Conservation (phyloP, 2,329 filamentous ascomycete genomes). For the Herpotrichia juniperi region DNA sequence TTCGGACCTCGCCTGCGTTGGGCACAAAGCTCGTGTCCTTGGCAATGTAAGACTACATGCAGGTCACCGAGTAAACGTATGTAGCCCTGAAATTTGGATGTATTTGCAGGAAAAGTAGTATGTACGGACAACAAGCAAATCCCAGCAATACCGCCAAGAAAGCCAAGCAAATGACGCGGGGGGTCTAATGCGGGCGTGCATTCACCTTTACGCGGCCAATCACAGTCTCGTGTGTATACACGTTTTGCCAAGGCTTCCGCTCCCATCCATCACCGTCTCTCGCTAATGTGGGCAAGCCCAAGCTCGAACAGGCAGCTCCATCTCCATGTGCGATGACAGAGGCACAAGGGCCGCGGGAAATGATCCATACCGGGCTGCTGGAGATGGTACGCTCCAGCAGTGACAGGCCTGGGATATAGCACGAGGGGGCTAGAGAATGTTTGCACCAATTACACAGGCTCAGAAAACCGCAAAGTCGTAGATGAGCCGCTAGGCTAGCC, state of each 20-base stretch:
- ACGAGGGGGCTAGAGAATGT: neutral
- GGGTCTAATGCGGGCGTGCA: neutral
- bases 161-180: neutral
- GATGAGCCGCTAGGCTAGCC: neutral
- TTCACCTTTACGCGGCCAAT: neutral
- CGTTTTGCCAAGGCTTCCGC: neutral
- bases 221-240: neutral
- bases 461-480: neutral
- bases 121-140: too few relatives aligned
- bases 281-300: neutral
- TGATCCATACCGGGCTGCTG: neutral
- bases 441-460: neutral
- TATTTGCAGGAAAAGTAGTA: too few relatives aligned
- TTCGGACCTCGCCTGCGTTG: too few relatives aligned
- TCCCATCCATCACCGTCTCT: neutral
- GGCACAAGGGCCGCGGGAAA: neutral
- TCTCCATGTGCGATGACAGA: neutral
- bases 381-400: neutral
- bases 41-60: too few relatives aligned
- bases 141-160: too few relatives aligned
- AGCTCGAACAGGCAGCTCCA: neutral
- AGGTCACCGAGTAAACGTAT: too few relatives aligned
- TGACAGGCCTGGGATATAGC: constrained; percentile 2
- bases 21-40: too few relatives aligned
- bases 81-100: too few relatives aligned